Evolutionary conservation across 2,329 filamentous ascomycete genomes (phyloP), one percentile per base, ranked within the genome.

Genomic region (Graphiopsis chlorocephala): DNA sequence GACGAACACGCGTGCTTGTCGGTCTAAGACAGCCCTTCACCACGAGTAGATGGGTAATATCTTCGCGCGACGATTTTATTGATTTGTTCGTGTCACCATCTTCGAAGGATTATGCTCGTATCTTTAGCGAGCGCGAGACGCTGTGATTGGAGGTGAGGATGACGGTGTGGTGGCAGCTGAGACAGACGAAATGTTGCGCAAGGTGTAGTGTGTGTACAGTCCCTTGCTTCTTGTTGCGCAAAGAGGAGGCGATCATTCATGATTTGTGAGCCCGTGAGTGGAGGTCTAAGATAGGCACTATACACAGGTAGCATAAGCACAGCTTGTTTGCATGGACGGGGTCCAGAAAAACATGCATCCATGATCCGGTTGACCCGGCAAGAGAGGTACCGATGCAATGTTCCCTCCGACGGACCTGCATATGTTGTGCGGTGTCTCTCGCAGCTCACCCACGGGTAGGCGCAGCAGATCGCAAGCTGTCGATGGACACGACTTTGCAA

Each of bases 381-480:
- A 48, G 25, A 11, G n/a, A 20, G 14, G 28, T 61, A 31, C 58
- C 58, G 45, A 38, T 20, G 28, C 42, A 29, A 28, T 50, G 58
- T 33, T 17, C 28, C 60, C 48, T 23, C 60, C 60, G 60, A 55
- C 20, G 60, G 60, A 55, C 60, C 60, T 62, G 60, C 60, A 62
- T 55, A 62, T 62, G 60, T 35, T 55, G 60, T 62, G 47, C 60
- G 48, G 55, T 55, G 59, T 15, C 11, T 28, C 15, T 7, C 45
- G 60, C 60, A 53, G 47, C 60, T 52, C 47, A 52, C 33, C 29
- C 47, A 35, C 47, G 33, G 60, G 17, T 29, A 35, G 48, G 60
- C 53, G 60, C 60, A 52, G 33, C 60, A 53, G 50, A 53, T 53
- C 50, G 50, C 29, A 20, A 29, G 25, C 29, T 48, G 45, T 61